Conservation (phyloP, 1,284 basidiomycete species). For the Ustilago hordei region DNA sequence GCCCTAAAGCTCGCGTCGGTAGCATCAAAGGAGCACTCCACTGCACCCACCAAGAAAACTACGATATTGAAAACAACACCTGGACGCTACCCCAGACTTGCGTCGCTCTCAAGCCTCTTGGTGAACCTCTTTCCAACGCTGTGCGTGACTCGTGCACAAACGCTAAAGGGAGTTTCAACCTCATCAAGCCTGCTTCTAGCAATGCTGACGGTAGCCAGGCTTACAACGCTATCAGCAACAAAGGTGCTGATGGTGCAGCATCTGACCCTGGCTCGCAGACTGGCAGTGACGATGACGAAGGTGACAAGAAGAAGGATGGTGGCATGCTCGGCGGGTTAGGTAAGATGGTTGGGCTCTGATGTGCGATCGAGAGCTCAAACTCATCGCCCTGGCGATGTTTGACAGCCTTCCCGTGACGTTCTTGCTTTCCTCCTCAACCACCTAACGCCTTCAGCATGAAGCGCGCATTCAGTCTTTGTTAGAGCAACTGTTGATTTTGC, state of each 20-base stretch:
- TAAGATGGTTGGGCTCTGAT: constrained; percentile 9
- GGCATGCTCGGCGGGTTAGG: constrained; percentile 14
- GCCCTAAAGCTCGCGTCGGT: constrained; percentile 22
- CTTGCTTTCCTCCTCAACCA: too few species aligned
- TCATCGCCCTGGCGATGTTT: not conserved
- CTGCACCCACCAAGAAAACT: constrained; percentile 38
- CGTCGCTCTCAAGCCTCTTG: constrained; percentile 35
- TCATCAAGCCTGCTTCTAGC: constrained; percentile 24
- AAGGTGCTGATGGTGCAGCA: not conserved
- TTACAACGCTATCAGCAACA: constrained; percentile 12
- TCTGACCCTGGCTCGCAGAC: constrained; percentile 3
- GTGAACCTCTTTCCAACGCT: constrained; percentile 18
- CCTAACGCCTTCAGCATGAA: not conserved
- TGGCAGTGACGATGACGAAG: not conserved
- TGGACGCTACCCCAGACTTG: constrained; percentile 44
- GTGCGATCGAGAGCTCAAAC: not conserved
- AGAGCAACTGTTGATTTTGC: not conserved
- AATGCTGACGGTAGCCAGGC: constrained; percentile 31
- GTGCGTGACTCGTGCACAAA: constrained; percentile 28
- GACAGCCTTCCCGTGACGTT: not conserved
- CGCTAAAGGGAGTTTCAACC: constrained; percentile 36
- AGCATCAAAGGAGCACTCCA: constrained; percentile 34
- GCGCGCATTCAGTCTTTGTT: not conserved
- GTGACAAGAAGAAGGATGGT: constrained; percentile 11
- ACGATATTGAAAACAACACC: constrained; percentile 45